Evolutionary conservation across 108 stramenopile species (phyloP).

Genomic region (Nitzschia sp.): DNA sequence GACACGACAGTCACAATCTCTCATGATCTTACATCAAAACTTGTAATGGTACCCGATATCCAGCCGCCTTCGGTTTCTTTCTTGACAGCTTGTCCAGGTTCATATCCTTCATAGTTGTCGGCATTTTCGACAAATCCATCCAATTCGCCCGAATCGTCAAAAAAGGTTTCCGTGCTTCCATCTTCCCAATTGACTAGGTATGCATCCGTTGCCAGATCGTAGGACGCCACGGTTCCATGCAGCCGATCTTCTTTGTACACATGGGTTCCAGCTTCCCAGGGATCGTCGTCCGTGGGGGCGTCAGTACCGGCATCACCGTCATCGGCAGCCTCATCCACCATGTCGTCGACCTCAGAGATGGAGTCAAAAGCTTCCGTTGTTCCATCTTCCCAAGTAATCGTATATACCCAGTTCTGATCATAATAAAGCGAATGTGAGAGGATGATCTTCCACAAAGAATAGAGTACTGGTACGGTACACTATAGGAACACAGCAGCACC

Average conservation of each 20-base stretch:
- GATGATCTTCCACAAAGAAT: too few relatives aligned
- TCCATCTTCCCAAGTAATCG: not conserved
- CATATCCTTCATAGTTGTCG: not conserved
- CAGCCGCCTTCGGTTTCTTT: not conserved
- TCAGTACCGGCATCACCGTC: not conserved
- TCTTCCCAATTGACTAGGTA: not conserved
- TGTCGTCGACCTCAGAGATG: not conserved
- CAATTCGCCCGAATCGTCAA: not conserved
- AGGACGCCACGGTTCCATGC: too few relatives aligned
- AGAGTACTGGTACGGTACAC: too few relatives aligned
- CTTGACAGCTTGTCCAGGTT: not conserved
- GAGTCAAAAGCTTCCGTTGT: not conserved
- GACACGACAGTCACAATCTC: not conserved
- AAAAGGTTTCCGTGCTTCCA: not conserved
- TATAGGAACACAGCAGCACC: too few relatives aligned
- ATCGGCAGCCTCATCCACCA: not conserved
- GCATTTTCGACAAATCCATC: not conserved
- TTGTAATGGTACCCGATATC: not conserved
- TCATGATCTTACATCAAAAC: not conserved
- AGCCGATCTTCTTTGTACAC: not conserved
- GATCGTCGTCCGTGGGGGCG: not conserved
- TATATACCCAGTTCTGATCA: not conserved
- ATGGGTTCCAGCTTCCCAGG: not conserved
- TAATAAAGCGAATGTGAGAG: too few relatives aligned
- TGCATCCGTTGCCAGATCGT: not conserved